Conservation (phyloP, 768 basidiomycete genomes). For the Leccinum boreale region DNA sequence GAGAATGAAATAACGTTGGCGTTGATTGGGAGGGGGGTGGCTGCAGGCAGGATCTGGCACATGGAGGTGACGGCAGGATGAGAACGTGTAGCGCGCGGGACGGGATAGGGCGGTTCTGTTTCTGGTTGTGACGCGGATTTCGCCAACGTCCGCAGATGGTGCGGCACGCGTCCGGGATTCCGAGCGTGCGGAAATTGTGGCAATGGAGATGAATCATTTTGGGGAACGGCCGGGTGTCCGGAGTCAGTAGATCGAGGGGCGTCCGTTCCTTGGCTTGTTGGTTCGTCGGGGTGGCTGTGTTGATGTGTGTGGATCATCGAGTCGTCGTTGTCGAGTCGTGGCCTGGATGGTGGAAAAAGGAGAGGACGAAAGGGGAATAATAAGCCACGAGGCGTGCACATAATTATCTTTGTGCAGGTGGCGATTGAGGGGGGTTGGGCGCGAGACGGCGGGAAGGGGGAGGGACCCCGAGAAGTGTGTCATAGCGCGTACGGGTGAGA, state of each 20-base stretch:
- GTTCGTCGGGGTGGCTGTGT: conserved; percentile 3
- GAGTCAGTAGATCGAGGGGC: conserved; percentile 1
- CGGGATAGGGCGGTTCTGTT: background rate
- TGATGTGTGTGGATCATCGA: background rate
- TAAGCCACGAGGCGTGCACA: background rate
- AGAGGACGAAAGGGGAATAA: background rate
- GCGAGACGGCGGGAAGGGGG: background rate
- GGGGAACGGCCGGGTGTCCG: conserved; percentile 5
- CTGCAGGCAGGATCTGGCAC: background rate
- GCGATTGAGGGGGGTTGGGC: background rate
- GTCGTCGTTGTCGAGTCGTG: too few species aligned
- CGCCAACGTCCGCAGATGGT: background rate
- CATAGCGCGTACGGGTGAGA: background rate
- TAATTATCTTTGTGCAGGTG: background rate
- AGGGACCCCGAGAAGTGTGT: background rate
- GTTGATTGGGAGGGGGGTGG: background rate
- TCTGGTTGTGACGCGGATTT: background rate
- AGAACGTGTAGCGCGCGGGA: background rate
- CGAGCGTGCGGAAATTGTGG: conserved; percentile 11
- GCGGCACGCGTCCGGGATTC: background rate
- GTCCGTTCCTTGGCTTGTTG: too few species aligned
- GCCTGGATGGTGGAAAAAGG: background rate
- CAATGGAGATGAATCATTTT: background rate
- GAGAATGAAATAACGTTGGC: conserved; percentile 15
- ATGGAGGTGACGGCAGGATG: background rate